These are phyloP conservation scores for Kwoniella sp. DNA, from an alignment of 768 basidiomycete species.

Conservation along the genomic window DNA sequence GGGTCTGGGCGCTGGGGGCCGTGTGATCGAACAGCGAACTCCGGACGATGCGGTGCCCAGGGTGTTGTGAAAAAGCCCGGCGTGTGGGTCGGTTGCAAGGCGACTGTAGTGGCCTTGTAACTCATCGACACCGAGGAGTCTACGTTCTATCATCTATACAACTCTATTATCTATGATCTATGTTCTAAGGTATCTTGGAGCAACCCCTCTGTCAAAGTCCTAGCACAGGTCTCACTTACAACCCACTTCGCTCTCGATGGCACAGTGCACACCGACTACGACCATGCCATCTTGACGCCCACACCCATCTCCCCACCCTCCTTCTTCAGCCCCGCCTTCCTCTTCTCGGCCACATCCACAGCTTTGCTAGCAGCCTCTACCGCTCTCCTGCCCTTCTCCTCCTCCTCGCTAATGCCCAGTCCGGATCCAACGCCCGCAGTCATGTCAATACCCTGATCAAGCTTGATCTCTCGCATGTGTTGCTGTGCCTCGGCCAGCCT, in stretches of 20 bases:
- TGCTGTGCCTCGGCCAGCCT: slow-evolving; percentile 8
- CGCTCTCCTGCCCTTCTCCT: slow-evolving; percentile 5
- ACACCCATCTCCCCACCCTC: slow-evolving; percentile 24
- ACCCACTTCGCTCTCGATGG: too few relatives aligned
- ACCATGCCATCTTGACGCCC: slow-evolving; percentile 27
- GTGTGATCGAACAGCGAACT: neutral
- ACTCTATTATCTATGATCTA: neutral
- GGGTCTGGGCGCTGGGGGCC: neutral
- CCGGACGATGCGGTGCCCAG: neutral
- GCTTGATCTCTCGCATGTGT: neutral
- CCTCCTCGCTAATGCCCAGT: slow-evolving; percentile 5
- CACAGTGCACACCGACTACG: too few relatives aligned
- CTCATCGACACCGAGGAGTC: neutral
- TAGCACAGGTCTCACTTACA: too few relatives aligned
- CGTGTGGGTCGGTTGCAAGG: neutral
- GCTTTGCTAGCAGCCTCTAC: slow-evolving; percentile 15
- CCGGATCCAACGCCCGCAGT: neutral
- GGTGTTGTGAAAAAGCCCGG: neutral
- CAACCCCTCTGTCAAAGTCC: too few relatives aligned
- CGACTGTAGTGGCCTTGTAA: neutral
- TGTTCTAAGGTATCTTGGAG: neutral
- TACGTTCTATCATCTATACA: neutral
- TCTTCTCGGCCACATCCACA: slow-evolving; percentile 13
- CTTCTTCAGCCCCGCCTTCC: slow-evolving; percentile 16
- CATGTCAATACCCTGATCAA: neutral